Evolutionary conservation across 306 rosid genomes (phyloP).

Genomic region (Castanopsis chinensis): DNA sequence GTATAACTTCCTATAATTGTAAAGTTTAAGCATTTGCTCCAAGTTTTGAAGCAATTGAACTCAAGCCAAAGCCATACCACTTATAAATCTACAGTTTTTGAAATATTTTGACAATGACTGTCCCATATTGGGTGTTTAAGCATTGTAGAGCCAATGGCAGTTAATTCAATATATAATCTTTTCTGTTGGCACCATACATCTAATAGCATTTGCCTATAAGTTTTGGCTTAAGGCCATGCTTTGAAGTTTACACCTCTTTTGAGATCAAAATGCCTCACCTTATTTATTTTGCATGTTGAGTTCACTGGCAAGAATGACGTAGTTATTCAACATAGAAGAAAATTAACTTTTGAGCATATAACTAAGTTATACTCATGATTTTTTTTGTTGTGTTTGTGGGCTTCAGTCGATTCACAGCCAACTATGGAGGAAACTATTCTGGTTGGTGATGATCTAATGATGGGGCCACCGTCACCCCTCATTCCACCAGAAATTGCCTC

Average conservation of each 20-base stretch:
- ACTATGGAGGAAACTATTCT: constrained; percentile 90
- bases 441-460: constrained; percentile 95
- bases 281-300: not conserved
- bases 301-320: not conserved
- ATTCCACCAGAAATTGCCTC: constrained; percentile 93
- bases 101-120: not conserved
- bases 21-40: not conserved
- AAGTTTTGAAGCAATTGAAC: not conserved
- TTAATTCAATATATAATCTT: not conserved
- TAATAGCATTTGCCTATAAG: not conserved
- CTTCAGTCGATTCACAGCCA: constrained; percentile 89
- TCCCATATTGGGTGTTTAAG: not conserved
- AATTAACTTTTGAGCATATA: not conserved
- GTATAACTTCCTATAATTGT: not conserved
- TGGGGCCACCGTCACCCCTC: constrained; percentile 87
- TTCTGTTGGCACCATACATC: not conserved
- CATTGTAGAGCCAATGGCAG: not conserved
- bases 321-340: not conserved
- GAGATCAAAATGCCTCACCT: not conserved
- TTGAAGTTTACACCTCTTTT: not conserved
- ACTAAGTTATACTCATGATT: not conserved
- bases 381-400: constrained; percentile 19
- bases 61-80: not conserved
- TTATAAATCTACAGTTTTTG: not conserved
- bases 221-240: not conserved